Conservation (phyloP, 345 rosid genomes). For the Syzygium jambos region DNA sequence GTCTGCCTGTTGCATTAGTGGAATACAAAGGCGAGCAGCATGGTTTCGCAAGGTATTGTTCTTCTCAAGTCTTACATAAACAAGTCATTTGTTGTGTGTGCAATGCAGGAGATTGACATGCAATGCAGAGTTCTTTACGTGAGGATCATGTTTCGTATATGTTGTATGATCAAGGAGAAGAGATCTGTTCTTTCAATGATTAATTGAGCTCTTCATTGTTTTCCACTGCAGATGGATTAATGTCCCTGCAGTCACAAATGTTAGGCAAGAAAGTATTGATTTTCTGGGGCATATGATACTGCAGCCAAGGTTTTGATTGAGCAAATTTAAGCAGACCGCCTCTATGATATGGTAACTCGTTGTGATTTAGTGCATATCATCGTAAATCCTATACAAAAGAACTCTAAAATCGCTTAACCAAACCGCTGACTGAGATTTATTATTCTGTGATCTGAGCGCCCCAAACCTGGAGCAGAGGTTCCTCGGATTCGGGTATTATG, state of each 20-base stretch:
- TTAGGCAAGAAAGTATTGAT: neutral
- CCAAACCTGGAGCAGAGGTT: neutral
- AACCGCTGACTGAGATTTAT: neutral
- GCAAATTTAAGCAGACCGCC: neutral
- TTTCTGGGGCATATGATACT: neutral
- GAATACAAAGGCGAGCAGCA: constrained; percentile 97
- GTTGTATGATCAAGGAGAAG: neutral
- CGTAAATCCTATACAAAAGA: neutral
- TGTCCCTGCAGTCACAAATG: neutral
- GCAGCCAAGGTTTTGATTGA: neutral
- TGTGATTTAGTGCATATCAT: neutral
- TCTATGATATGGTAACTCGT: neutral
- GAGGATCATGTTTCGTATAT: neutral
- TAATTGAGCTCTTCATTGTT: neutral
- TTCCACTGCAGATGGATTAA: neutral
- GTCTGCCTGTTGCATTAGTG: constrained; percentile 89
- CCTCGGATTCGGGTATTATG: neutral
- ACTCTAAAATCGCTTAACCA: neutral
- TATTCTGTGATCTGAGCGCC: neutral
- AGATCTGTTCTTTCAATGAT: neutral
- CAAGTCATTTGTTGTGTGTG: neutral
- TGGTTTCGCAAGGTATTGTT: constrained; percentile 77
- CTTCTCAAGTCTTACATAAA: neutral
- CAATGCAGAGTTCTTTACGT: neutral
- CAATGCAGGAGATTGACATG: neutral